Base-by-base conservation (phyloP, 2,329 filamentous ascomycete genomes). In the Diaporthe australafricana region DNA sequence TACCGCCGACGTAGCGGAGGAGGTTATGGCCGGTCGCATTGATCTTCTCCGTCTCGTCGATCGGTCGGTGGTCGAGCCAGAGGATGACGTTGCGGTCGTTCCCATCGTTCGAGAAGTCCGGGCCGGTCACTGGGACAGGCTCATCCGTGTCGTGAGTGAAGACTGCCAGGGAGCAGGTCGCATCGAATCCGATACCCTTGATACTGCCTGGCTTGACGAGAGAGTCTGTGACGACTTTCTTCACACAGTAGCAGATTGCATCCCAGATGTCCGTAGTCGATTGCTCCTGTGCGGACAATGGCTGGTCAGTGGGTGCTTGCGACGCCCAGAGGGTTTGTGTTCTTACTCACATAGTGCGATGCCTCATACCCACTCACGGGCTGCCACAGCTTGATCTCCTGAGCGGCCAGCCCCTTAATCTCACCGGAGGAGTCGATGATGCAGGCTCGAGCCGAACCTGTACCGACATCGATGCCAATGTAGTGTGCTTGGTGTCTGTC, bases 241-340 rank as follows among this genome's bases (percentile, higher is more conserved):
- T 92, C 47, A 98, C 94, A 52, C 94, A 96, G 73, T 90, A 88
- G 85, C 95, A 98, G 80, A 99, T 98, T 83, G 94, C 96, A 75
- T 91, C 89, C 96, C 96, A 99, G 79, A 99, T 99, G 82, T 99
- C 94, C 65, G 91, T 94, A 0, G 96, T 98, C 20, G 96, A 98
- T 96, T 99, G 96, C 86, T 99, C 96, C 95, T 86, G 72, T 27
- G 48, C 14, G 20, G 35, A n/a, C 35, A 25, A n/a, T 56, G 27
- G 35, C 35, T 65, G 22, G 11, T 55, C 8, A 57, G 50, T 27
- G 16, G n/a, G 2, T 11, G 35, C 27, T 38, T 22, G 20, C 11
- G 2, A 27, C 5, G 5, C 27, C 27, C 9, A 1, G 12, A 12
- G 40, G 42, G 12, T 42, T 9, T 2, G 11, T 20, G 30, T 30